Conservation (phyloP, 148 eudicot species). For the Gaultheria prostrata region DNA sequence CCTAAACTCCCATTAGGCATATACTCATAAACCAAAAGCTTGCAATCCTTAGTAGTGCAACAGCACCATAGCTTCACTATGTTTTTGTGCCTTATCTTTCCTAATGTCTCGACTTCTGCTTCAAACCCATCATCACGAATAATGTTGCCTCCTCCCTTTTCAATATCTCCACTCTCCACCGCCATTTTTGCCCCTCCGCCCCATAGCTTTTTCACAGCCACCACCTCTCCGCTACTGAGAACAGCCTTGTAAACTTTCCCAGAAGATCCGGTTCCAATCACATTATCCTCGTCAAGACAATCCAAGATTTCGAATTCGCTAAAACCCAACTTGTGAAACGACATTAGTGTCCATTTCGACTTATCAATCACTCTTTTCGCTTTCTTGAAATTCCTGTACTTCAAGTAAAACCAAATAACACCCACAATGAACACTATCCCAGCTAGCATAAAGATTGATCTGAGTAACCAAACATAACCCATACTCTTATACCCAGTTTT, state of each 20-base stretch:
- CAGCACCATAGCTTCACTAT: constrained; percentile 95
- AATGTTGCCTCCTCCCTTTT: constrained; percentile 32
- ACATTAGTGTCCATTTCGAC: constrained; percentile 85
- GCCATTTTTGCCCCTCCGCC: constrained; percentile 33
- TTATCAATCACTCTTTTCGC: constrained; percentile 40
- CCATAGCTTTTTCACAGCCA: constrained; percentile 84
- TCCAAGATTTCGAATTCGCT: constrained; percentile 77
- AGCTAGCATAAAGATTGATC: constrained; percentile 53
- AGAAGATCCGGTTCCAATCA: constrained; percentile 81
- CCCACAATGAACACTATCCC: constrained; percentile 60
- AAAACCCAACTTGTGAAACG: constrained; percentile 86
- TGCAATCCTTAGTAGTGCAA: constrained; percentile 63
- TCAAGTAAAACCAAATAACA: constrained; percentile 56
- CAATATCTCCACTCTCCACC: constrained; percentile 39
- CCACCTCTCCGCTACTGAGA: constrained; percentile 68
- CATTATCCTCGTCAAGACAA: constrained; percentile 80
- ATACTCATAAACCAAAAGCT: constrained; percentile 83
- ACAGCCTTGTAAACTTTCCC: constrained; percentile 94
- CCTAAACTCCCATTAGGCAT: constrained; percentile 97
- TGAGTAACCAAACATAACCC: constrained; percentile 61
- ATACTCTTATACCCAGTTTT: constrained; percentile 26
- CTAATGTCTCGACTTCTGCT: constrained; percentile 88
- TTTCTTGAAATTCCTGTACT: constrained; percentile 50
- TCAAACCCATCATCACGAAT: constrained; percentile 59
- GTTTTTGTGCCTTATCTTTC: constrained; percentile 90